Evolutionary conservation across 2,329 filamentous ascomycete genomes (phyloP).

Genomic region (Davidsoniella virescens): DNA sequence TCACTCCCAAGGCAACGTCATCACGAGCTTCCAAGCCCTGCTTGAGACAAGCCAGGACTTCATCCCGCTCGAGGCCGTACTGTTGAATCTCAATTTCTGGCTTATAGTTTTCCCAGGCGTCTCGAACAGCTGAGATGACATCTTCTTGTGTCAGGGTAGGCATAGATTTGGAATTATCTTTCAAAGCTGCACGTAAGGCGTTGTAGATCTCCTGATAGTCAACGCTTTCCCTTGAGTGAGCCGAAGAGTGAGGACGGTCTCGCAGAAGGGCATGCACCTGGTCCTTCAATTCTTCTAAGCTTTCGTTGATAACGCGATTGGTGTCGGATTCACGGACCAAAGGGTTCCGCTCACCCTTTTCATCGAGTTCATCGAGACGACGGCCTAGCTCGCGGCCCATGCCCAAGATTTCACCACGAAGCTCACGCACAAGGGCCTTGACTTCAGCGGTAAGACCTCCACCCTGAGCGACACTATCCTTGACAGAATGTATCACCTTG

Average conservation of each 20-base stretch:
- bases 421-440: conserved; percentile 75
- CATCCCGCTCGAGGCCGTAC: conserved; percentile 76
- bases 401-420: conserved; percentile 80
- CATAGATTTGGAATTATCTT: conserved; percentile 35
- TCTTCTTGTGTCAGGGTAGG: conserved; percentile 57
- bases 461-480: conserved; percentile 76
- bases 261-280: conserved; percentile 68
- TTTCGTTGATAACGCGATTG: conserved; percentile 60
- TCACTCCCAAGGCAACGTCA: conserved; percentile 40
- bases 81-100: conserved; percentile 84
- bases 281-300: conserved; percentile 64
- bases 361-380: conserved; percentile 56
- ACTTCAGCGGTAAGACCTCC: conserved; percentile 84
- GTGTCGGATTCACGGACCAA: conserved; percentile 24
- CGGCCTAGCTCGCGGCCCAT: conserved; percentile 87
- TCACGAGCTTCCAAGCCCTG: conserved; percentile 70
- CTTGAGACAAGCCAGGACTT: conserved; percentile 71
- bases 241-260: conserved; percentile 52
- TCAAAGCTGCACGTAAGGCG: conserved; percentile 59
- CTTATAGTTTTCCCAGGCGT: conserved; percentile 89
- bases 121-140: conserved; percentile 70
- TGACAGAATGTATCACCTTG: conserved; percentile 69
- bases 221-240: conserved; percentile 42
- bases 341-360: neutral
- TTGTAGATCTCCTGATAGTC: conserved; percentile 79